These are phyloP conservation scores for Chamaecrista fasciculata DNA, from an alignment of 306 rosid genomes.

Conservation along the genomic window DNA sequence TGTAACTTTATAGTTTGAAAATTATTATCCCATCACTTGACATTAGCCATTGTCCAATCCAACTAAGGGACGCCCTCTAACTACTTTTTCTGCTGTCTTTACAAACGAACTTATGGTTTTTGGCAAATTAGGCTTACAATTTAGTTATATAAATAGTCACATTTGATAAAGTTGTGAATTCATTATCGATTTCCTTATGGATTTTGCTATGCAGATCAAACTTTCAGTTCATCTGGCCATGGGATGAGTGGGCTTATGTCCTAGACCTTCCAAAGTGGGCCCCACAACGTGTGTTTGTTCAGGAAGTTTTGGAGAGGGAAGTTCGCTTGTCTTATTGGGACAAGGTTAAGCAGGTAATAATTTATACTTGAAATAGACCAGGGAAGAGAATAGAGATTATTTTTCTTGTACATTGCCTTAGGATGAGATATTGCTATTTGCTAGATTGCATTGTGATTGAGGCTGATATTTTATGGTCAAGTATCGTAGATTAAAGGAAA, in stretches of 20 bases:
- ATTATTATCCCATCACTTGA: background rate
- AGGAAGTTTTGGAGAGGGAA: slow-evolving; percentile 98
- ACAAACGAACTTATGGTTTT: background rate
- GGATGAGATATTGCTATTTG: background rate
- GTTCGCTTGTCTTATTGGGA: slow-evolving; percentile 98
- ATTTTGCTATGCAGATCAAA: slow-evolving; percentile 68
- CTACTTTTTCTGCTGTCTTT: slow-evolving; percentile 10
- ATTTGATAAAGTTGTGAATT: background rate
- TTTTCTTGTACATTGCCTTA: slow-evolving; percentile 11
- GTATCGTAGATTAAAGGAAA: background rate
- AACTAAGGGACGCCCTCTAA: background rate
- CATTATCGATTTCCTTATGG: slow-evolving; percentile 25
- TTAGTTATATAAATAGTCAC: background rate
- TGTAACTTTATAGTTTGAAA: background rate
- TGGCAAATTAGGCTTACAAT: slow-evolving; percentile 22
- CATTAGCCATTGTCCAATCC: background rate
- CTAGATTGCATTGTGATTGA: slow-evolving; percentile 1
- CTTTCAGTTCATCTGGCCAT: slow-evolving; percentile 99
- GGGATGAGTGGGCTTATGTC: slow-evolving; percentile 98
- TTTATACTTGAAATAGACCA: slow-evolving; percentile 14
- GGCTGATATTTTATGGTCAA: slow-evolving; percentile 4
- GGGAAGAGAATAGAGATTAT: background rate
- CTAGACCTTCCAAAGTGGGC: slow-evolving; percentile 98
- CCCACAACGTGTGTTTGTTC: slow-evolving; percentile 96
- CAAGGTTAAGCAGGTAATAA: slow-evolving; percentile 89